Evolutionary conservation across 371 early-diverging fungal species (phyloP).

Genomic region (Apophysomyces ossiformis): DNA sequence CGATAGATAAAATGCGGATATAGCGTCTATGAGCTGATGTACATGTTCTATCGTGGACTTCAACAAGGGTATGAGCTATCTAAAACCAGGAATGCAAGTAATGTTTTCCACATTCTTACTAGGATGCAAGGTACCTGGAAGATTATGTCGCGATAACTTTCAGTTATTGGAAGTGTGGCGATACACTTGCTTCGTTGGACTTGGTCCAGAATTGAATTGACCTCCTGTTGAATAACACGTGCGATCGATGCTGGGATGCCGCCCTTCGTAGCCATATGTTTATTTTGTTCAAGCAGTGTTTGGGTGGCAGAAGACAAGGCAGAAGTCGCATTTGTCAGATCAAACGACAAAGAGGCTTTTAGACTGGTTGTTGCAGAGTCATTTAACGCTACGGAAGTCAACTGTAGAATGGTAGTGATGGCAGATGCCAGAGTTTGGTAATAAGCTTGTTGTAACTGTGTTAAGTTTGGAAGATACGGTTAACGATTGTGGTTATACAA

Average conservation of each 20-base stretch:
- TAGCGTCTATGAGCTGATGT: conserved; percentile 22
- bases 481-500: neutral
- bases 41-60: conserved; percentile 18
- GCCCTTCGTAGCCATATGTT: conserved; percentile 1
- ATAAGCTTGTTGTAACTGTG: neutral
- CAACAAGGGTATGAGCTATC: neutral
- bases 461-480: neutral
- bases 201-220: conserved; percentile 10
- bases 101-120: neutral
- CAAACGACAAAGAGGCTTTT: conserved; percentile 26
- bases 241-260: conserved; percentile 51
- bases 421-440: conserved; percentile 6
- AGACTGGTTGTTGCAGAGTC: conserved; percentile 24
- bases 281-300: conserved; percentile 8
- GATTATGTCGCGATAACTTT: neutral
- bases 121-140: neutral
- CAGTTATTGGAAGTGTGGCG: neutral
- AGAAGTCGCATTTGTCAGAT: conserved; percentile 24
- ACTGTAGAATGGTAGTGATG: neutral
- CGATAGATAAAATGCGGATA: conserved; percentile 20
- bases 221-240: conserved; percentile 54
- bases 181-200: conserved; percentile 4
- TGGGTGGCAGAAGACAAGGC: conserved; percentile 24
- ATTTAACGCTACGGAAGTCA: conserved; percentile 4
- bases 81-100: neutral